A percentile compares a stretch with the other conserved stretches of the same genome.
Conservation (phyloP, 1,139 yeast genomes). For the Hanseniaspora sp. region DNA sequence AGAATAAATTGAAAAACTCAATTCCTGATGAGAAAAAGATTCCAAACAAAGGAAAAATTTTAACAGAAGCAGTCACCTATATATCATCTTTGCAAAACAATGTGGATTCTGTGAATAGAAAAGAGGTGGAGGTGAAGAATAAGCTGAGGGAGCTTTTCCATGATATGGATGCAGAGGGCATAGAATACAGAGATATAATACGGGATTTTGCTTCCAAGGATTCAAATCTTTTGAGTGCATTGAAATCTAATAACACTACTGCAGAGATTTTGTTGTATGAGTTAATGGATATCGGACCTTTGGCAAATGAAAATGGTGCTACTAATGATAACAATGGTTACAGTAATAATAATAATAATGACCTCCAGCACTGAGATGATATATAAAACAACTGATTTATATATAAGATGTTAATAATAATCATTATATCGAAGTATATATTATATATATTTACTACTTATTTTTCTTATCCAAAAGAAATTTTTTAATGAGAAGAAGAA, state of each 20-base stretch:
- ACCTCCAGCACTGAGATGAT: no score
- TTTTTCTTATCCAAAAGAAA: no score
- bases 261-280: constrained; percentile 69
- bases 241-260: constrained; percentile 57
- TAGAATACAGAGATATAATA: neutral
- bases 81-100: constrained; percentile 60
- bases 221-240: neutral
- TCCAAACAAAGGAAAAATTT: constrained; percentile 85
- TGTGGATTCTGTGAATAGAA: constrained; percentile 66
- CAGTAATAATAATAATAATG: no score
- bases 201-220: constrained; percentile 19
- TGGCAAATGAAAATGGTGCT: constrained; percentile 34
- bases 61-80: constrained; percentile 76
- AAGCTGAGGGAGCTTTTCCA: constrained; percentile 43
- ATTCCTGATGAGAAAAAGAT: constrained; percentile 46
- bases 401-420: no score
- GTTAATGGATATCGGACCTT: constrained; percentile 65
- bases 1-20: neutral
- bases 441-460: no score
- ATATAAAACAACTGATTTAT: no score
- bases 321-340: no score
- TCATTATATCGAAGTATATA: no score
- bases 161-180: constrained; percentile 30
- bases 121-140: constrained; percentile 63
- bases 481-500: no score